Conservation (phyloP, 2,329 filamentous ascomycete species). For the Trichoderma sp. region DNA sequence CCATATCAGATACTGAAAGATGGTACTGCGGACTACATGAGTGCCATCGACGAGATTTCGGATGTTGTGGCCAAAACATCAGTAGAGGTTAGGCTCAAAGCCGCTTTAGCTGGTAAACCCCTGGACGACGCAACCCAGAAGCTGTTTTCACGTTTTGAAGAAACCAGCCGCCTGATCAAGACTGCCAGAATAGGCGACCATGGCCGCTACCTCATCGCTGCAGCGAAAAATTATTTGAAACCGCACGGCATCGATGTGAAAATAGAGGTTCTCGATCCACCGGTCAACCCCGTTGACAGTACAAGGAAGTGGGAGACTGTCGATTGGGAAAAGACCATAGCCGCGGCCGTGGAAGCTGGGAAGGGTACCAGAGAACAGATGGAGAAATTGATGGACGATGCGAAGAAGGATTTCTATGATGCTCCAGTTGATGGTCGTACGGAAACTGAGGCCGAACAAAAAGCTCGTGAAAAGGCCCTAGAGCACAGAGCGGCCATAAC, state of each 20-base stretch:
- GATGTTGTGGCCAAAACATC: background rate
- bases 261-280: background rate
- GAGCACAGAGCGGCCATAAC: background rate
- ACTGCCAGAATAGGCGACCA: constrained; percentile 3
- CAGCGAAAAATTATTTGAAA: background rate
- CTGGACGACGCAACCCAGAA: background rate
- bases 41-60: background rate
- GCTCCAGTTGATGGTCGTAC: background rate
- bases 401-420: background rate
- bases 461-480: no score
- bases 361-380: background rate
- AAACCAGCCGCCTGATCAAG: background rate
- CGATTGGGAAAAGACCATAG: background rate
- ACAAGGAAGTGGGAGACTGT: background rate
- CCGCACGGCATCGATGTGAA: background rate
- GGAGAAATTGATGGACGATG: background rate
- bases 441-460: no score
- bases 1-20: background rate
- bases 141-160: background rate
- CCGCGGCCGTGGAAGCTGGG: background rate
- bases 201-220: background rate
- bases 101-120: background rate
- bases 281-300: background rate
- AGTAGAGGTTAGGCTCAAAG: background rate
- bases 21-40: background rate